Evolutionary conservation across 116 monocot species (phyloP).

Genomic region (Cymodocea nodosa): DNA sequence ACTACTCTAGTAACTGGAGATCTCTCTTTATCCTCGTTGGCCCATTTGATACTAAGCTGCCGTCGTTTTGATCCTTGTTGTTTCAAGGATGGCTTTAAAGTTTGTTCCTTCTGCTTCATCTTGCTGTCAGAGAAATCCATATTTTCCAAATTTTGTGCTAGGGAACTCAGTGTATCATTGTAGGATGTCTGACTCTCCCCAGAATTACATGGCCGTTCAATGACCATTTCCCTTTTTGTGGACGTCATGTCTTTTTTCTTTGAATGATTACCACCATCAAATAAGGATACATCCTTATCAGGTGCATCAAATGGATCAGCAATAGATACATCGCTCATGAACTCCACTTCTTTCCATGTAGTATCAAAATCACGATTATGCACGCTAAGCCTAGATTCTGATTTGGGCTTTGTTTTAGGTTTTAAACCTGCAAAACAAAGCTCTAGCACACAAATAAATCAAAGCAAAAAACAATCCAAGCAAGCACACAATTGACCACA

Average conservation of each 20-base stretch:
- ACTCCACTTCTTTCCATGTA: conserved; percentile 11
- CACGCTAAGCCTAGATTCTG: neutral
- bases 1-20: neutral
- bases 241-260: neutral
- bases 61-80: conserved; percentile 16
- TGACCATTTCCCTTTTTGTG: neutral
- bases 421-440: conserved; percentile 27
- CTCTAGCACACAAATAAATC: neutral
- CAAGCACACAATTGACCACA: neutral
- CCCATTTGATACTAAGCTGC: conserved; percentile 59
- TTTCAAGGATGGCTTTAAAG: conserved; percentile 60
- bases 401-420: conserved; percentile 7
- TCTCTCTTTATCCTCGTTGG: conserved; percentile 28
- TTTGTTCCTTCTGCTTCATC: conserved; percentile 7
- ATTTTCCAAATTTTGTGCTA: conserved; percentile 9
- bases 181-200: neutral
- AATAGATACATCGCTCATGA: conserved; percentile 23
- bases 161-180: conserved; percentile 6
- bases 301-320: conserved; percentile 3
- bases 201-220: neutral
- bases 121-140: conserved; percentile 6
- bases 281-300: conserved; percentile 2
- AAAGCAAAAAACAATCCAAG: conserved; percentile 3
- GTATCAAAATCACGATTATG: neutral
- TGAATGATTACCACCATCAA: conserved; percentile 1